A percentile compares a stretch with the other conserved stretches of the same genome.
Evolutionary conservation across 192 early-diverging fungal species (phyloP).

Genomic region (Linderina pennispora): DNA sequence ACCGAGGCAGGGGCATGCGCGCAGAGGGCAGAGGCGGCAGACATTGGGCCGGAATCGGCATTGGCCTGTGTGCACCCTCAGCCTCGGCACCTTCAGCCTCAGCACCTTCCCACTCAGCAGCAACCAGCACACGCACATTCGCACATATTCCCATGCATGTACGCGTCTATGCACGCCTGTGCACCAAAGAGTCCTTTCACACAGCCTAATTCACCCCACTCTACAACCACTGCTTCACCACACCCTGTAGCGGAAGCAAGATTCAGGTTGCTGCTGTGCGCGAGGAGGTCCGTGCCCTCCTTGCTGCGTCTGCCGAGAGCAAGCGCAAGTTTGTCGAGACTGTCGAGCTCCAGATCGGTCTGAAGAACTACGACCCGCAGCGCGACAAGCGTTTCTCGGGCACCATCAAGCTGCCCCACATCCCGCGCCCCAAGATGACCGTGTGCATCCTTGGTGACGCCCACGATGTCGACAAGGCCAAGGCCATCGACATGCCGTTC

Average conservation of each 20-base stretch:
- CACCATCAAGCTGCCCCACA: constrained; percentile 87
- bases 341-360: constrained; percentile 95
- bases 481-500: constrained; percentile 81
- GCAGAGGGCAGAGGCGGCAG: no score
- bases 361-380: constrained; percentile 99
- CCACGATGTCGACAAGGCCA: constrained; percentile 93
- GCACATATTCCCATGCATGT: no score
- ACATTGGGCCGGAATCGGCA: no score
- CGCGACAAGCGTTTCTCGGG: constrained; percentile 99
- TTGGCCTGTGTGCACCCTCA: no score
- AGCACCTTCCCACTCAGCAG: no score
- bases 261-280: constrained; percentile 87
- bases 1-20: no score
- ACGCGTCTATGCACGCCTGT: no score
- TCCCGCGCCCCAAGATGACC: constrained; percentile 92
- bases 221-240: neutral
- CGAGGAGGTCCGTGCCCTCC: constrained; percentile 64
- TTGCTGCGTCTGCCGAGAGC: constrained; percentile 78
- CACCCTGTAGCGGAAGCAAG: constrained; percentile 52
- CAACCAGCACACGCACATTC: no score
- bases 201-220: no score
- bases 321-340: constrained; percentile 96
- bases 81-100: no score
- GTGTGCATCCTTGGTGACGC: constrained; percentile 96
- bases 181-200: no score